These are phyloP conservation scores for Diversispora eburnea DNA, from an alignment of 192 early-diverging fungal species.

Conservation along the genomic window DNA sequence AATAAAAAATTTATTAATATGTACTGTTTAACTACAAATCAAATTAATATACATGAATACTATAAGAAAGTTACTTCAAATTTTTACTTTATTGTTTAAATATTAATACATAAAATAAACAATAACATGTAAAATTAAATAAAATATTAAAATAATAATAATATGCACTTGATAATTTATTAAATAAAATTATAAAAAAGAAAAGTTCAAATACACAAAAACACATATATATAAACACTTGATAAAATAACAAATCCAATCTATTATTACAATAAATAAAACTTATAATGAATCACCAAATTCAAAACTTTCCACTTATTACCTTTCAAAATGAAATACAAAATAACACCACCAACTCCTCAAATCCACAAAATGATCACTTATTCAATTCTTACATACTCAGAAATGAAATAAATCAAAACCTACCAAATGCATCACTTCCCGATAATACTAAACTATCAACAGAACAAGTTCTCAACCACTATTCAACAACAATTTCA, in stretches of 20 bases:
- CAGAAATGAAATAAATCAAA: constrained; percentile 8
- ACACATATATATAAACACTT: not conserved
- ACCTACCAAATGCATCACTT: not conserved
- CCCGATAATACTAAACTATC: not conserved
- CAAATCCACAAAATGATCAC: not conserved
- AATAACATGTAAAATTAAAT: too few relatives aligned
- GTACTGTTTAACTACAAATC: too few relatives aligned
- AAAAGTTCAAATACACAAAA: not conserved
- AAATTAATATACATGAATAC: too few relatives aligned
- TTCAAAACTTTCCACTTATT: not conserved
- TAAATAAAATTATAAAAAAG: too few relatives aligned
- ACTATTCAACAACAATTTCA: not conserved
- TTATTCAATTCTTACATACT: not conserved
- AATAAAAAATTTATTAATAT: too few relatives aligned
- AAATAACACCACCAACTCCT: not conserved
- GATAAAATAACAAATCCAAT: not conserved
- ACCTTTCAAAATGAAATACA: not conserved
- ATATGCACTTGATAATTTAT: too few relatives aligned
- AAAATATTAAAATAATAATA: too few relatives aligned
- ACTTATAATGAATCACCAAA: not conserved
- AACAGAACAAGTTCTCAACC: not conserved
- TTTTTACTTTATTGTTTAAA: too few relatives aligned
- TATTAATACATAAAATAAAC: too few relatives aligned
- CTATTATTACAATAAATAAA: not conserved
- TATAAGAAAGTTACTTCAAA: too few relatives aligned